Percentiles rank a stretch among this genome's conserved stretches.
Conservation (phyloP, 106 monocot genomes). For the Amphibolis antarctica region DNA sequence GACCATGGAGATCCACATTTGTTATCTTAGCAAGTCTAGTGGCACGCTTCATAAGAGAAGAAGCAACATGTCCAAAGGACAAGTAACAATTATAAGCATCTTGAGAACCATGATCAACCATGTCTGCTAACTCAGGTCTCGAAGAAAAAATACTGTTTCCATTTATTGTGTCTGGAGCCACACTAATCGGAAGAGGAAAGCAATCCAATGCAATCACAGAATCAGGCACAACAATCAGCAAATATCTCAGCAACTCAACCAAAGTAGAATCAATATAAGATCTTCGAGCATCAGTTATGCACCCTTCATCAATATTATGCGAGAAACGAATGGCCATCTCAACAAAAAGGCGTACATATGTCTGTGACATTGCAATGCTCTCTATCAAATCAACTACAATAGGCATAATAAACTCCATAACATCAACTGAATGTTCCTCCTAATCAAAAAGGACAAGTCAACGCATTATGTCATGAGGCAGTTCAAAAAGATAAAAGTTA, state of each 20-base stretch:
- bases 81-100: conserved; percentile 48
- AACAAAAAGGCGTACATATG: conserved; percentile 62
- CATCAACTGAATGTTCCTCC: conserved; percentile 74
- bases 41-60: conserved; percentile 60
- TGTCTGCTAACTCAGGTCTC: conserved; percentile 15
- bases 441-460: conserved; percentile 23
- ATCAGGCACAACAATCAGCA: conserved; percentile 80
- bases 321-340: conserved; percentile 53
- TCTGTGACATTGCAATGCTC: conserved; percentile 57
- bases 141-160: conserved; percentile 9
- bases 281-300: conserved; percentile 22
- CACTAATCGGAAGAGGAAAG: conserved; percentile 57
- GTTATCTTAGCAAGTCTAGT: conserved; percentile 64
- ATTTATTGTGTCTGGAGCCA: conserved; percentile 39
- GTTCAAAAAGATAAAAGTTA: background rate
- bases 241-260: conserved; percentile 57
- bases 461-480: background rate
- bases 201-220: conserved; percentile 80
- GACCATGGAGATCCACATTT: conserved; percentile 54
- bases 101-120: conserved; percentile 16
- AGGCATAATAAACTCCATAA: conserved; percentile 80
- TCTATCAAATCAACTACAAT: conserved; percentile 52
- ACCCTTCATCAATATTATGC: conserved; percentile 29
- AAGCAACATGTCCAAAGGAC: conserved; percentile 56
- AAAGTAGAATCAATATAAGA: conserved; percentile 33